A percentile compares a stretch with the other conserved stretches of the same genome.
phyloP scores from a whole-genome alignment of 768 basidiomycete species.

The Agaricus subrufescens region DNA sequence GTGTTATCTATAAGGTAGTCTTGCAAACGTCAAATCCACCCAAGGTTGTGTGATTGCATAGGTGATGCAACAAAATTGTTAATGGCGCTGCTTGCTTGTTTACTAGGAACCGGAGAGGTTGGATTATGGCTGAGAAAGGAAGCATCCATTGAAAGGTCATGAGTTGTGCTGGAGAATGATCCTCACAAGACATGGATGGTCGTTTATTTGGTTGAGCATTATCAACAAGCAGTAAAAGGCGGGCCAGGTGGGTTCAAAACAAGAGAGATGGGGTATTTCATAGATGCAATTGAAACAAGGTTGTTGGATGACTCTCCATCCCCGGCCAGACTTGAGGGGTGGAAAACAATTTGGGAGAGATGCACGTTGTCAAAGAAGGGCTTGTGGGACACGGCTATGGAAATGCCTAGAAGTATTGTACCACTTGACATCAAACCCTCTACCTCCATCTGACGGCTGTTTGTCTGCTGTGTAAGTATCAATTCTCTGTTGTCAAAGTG shows the following conservation, averaged over 20 bases:
- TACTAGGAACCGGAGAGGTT: slow-evolving; percentile 90
- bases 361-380: slow-evolving; percentile 75
- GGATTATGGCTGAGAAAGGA: slow-evolving; percentile 77
- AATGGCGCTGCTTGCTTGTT: slow-evolving; percentile 82
- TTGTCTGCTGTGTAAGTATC: too few species aligned
- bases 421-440: too few species aligned
- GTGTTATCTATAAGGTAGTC: slow-evolving; percentile 4
- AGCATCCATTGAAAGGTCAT: slow-evolving; percentile 38
- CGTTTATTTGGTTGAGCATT: slow-evolving; percentile 70
- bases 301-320: slow-evolving; percentile 64
- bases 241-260: slow-evolving; percentile 58
- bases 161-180: slow-evolving; percentile 64
- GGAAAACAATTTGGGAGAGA: slow-evolving; percentile 68
- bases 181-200: slow-evolving; percentile 74
- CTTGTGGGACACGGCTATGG: slow-evolving; percentile 77
- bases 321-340: slow-evolving; percentile 50
- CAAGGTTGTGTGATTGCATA: slow-evolving; percentile 13
- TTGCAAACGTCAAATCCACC: background rate
- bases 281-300: slow-evolving; percentile 71
- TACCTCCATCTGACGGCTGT: too few species aligned
- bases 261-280: background rate
- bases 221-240: slow-evolving; percentile 64
- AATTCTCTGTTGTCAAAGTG: too few species aligned
- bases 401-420: slow-evolving; percentile 9
- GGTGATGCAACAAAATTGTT: slow-evolving; percentile 69